Conservation (phyloP, 2,329 filamentous ascomycete species). For the Penicillium sclerotiorum region DNA sequence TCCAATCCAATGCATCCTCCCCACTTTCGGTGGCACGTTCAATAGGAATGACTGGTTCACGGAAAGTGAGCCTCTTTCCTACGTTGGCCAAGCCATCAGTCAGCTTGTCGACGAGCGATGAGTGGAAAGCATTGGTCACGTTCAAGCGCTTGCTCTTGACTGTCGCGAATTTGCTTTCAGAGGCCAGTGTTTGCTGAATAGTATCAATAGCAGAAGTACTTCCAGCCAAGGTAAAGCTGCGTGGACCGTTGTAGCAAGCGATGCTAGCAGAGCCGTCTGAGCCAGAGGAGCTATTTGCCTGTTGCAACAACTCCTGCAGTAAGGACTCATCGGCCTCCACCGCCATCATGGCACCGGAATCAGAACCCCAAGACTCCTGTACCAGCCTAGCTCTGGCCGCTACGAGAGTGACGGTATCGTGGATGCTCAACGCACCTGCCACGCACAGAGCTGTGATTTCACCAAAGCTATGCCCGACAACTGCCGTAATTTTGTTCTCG, state of each 20-base stretch:
- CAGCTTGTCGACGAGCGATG: background rate
- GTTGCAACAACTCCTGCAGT: background rate
- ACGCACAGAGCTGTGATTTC: conserved; percentile 23
- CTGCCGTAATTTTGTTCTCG: conserved; percentile 20
- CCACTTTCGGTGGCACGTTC: background rate
- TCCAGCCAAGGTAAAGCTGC: conserved; percentile 49
- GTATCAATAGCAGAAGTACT: conserved; percentile 34
- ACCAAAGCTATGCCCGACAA: conserved; percentile 42
- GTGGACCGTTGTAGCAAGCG: conserved; percentile 53
- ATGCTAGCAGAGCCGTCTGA: conserved; percentile 28
- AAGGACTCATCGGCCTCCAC: conserved; percentile 29
- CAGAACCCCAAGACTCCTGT: conserved; percentile 30
- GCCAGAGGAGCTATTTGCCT: background rate
- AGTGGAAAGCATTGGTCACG: background rate
- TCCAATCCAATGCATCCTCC: background rate
- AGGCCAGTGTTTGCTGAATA: conserved; percentile 3
- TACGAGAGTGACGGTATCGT: conserved; percentile 33
- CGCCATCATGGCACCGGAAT: conserved; percentile 35
- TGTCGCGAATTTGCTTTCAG: background rate
- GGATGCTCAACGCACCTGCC: conserved; percentile 28
- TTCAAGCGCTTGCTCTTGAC: conserved; percentile 21
- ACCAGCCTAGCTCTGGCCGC: conserved; percentile 22
- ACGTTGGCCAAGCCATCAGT: background rate
- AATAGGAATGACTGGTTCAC: background rate
- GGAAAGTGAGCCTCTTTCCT: background rate